phyloP scores from a whole-genome alignment of 768 basidiomycete genomes.

The Auriculariales sp. region DNA sequence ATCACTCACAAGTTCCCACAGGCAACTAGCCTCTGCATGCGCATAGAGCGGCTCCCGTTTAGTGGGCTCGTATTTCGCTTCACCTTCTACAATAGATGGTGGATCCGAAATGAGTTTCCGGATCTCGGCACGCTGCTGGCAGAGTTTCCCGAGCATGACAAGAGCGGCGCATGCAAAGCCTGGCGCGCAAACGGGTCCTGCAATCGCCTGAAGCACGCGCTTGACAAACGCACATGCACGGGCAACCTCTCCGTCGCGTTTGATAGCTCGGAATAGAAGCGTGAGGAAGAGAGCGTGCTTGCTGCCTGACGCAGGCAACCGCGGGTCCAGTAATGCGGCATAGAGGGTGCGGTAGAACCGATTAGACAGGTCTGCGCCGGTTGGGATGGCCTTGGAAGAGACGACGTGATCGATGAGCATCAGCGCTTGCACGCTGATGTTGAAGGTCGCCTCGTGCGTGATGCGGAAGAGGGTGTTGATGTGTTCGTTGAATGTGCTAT shows the following conservation, averaged over 20 bases:
- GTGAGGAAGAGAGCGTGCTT: constrained; percentile 98
- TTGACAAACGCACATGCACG: constrained; percentile 71
- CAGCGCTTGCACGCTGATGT: constrained; percentile 86
- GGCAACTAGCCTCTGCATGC: constrained; percentile 57
- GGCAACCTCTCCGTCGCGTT: constrained; percentile 41
- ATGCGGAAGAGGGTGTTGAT: constrained; percentile 90
- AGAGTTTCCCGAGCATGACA: constrained; percentile 41
- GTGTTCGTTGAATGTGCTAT: constrained; percentile 65
- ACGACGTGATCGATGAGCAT: constrained; percentile 78
- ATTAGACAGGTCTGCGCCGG: constrained; percentile 27
- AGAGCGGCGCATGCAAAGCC: constrained; percentile 85
- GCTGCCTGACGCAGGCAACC: constrained; percentile 56
- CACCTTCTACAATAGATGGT: constrained; percentile 6
- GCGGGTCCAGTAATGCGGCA: constrained; percentile 70
- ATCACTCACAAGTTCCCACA: constrained; percentile 78
- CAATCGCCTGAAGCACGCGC: constrained; percentile 66
- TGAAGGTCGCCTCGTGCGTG: constrained; percentile 92
- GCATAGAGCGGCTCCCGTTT: constrained; percentile 87
- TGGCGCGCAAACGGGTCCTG: no score
- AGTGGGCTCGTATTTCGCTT: constrained; percentile 54
- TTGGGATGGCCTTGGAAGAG: constrained; percentile 30
- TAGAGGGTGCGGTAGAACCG: constrained; percentile 79
- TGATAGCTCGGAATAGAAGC: constrained; percentile 79
- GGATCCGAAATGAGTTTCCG: constrained; percentile 6
- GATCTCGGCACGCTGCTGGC: not conserved